phyloP scores from a whole-genome alignment of 345 rosid genomes.

The Dipteronia sinensis region DNA sequence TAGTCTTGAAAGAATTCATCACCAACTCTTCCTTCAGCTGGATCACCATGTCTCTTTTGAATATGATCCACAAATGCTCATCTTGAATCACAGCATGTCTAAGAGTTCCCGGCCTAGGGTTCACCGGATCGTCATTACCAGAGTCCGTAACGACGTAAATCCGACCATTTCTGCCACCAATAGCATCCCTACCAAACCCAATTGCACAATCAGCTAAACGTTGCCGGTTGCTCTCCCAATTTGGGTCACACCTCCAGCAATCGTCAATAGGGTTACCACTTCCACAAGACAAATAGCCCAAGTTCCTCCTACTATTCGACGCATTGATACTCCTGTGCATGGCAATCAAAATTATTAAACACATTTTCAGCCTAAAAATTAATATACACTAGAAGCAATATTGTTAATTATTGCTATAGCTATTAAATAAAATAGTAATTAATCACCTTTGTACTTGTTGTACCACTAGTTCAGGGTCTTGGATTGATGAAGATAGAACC shows the following conservation, averaged over 20 bases:
- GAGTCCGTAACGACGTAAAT: constrained; percentile 68
- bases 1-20: constrained; percentile 69
- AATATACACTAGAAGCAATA: not conserved
- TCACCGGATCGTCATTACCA: constrained; percentile 51
- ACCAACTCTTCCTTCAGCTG: constrained; percentile 60
- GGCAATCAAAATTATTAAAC: constrained; percentile 5
- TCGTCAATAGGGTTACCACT: constrained; percentile 78
- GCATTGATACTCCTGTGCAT: constrained; percentile 59
- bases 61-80: constrained; percentile 77
- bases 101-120: constrained; percentile 71
- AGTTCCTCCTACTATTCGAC: constrained; percentile 56
- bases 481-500: constrained; percentile 34
- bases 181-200: constrained; percentile 74
- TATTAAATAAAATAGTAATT: not conserved
- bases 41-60: constrained; percentile 77
- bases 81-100: constrained; percentile 73
- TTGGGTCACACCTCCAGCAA: constrained; percentile 79
- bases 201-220: constrained; percentile 72
- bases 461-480: constrained; percentile 44
- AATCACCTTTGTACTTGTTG: constrained; percentile 47
- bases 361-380: too few relatives aligned
- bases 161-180: constrained; percentile 64
- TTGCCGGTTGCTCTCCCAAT: constrained; percentile 71
- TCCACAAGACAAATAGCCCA: constrained; percentile 59
- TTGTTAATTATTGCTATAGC: not conserved